phyloP scores from a whole-genome alignment of 768 basidiomycete genomes.

The Boletellus emodensis region DNA sequence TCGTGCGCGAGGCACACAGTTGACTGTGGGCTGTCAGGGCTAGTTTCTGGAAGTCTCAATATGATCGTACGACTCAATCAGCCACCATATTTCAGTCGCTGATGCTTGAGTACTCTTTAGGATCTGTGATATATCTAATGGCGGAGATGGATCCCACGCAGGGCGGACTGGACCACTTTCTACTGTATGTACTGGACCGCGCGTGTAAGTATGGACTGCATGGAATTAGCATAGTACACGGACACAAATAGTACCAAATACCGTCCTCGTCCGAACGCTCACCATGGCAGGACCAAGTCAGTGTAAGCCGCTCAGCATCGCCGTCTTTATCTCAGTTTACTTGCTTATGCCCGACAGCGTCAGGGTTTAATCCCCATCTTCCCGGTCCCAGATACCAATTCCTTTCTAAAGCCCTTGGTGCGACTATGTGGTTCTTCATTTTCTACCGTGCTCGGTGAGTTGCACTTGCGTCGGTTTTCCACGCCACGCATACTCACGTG shows the following conservation, averaged over 20 bases:
- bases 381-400: slow-evolving; percentile 74
- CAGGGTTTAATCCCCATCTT: slow-evolving; percentile 88
- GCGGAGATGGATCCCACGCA: not conserved
- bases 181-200: not conserved
- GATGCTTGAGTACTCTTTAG: not conserved
- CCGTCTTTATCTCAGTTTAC: not conserved
- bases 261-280: slow-evolving; percentile 19
- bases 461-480: not conserved
- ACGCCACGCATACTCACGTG: not conserved
- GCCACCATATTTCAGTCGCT: not conserved
- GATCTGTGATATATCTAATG: slow-evolving; percentile 2
- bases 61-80: slow-evolving; percentile 50
- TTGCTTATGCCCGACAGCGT: slow-evolving; percentile 33
- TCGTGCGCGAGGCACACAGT: not conserved
- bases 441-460: slow-evolving; percentile 91
- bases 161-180: not conserved
- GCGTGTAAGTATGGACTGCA: not conserved
- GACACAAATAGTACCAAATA: slow-evolving; percentile 26
- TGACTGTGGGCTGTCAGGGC: slow-evolving; percentile 34
- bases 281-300: slow-evolving; percentile 33
- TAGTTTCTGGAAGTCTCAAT: slow-evolving; percentile 81
- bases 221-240: not conserved
- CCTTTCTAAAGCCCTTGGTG: slow-evolving; percentile 81
- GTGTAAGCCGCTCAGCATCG: slow-evolving; percentile 17
- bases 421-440: slow-evolving; percentile 98